Percentiles rank a stretch among this genome's conserved stretches.
Evolutionary conservation across 805 yeast species (phyloP).

Genomic region (Hanseniaspora pseudoguilliermondii): DNA sequence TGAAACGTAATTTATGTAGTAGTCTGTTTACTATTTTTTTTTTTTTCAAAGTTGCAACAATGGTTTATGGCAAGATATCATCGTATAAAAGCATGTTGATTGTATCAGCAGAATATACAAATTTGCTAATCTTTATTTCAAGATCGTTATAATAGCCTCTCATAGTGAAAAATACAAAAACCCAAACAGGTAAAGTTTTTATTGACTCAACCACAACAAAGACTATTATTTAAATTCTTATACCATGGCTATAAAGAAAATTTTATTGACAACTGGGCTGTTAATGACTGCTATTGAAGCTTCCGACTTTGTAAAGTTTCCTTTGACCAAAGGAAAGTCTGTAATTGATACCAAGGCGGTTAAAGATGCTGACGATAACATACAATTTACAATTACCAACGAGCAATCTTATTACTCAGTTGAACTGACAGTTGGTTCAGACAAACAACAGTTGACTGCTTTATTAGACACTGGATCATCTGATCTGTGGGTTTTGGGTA

Average conservation of each 20-base stretch:
- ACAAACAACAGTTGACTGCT: slow-evolving; percentile 39
- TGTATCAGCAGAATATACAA: no score
- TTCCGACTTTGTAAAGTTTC: neutral
- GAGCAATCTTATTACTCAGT: slow-evolving; percentile 31
- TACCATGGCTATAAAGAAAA: neutral
- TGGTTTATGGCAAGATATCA: no score
- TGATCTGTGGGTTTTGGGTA: slow-evolving; percentile 48
- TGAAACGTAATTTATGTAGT: no score
- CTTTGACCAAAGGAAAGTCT: slow-evolving; percentile 1
- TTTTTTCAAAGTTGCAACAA: no score
- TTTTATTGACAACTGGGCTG: neutral
- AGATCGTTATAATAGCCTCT: no score
- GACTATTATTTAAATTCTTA: no score
- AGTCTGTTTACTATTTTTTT: no score
- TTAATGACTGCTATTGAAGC: slow-evolving; percentile 1
- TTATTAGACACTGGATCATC: slow-evolving; percentile 65
- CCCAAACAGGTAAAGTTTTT: no score
- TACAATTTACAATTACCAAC: slow-evolving; percentile 24
- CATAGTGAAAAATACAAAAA: no score
- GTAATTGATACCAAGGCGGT: neutral
- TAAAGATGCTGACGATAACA: neutral
- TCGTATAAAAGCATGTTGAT: no score
- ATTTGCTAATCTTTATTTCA: no score
- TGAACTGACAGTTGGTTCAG: slow-evolving; percentile 37
- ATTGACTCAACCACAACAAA: no score